A percentile compares a stretch with the other conserved stretches of the same genome.
Conservation (phyloP, 345 rosid genomes). For the Populus nigra region DNA sequence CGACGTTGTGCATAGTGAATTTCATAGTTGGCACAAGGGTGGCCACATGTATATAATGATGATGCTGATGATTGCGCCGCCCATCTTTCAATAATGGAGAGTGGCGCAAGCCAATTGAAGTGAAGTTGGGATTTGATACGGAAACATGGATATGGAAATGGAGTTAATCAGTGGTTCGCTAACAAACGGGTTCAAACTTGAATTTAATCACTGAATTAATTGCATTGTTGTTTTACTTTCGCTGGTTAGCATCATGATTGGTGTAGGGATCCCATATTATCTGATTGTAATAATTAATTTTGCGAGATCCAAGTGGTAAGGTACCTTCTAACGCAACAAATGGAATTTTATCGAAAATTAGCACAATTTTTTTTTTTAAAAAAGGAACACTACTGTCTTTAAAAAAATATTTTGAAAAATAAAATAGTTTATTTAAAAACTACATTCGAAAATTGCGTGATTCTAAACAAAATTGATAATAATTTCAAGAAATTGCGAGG, state of each 20-base stretch:
- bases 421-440: too few relatives aligned
- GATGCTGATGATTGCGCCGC: conserved; percentile 31
- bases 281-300: too few relatives aligned
- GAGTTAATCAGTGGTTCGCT: background rate
- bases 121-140: background rate
- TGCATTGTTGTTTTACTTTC: background rate
- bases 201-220: background rate
- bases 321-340: too few relatives aligned
- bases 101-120: background rate
- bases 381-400: too few relatives aligned
- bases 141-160: background rate
- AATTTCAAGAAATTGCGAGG: too few relatives aligned
- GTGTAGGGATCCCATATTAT: background rate
- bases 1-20: conserved; percentile 1
- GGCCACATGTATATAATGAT: conserved; percentile 16
- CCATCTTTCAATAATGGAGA: conserved; percentile 22
- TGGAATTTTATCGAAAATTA: too few relatives aligned
- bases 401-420: too few relatives aligned
- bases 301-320: too few relatives aligned
- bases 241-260: background rate
- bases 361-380: too few relatives aligned
- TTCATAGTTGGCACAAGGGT: conserved; percentile 21
- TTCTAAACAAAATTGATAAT: too few relatives aligned
- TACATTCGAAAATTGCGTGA: too few relatives aligned
- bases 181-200: background rate